phyloP scores from a whole-genome alignment of 1,139 yeast genomes.

The Yarrowia galli region DNA sequence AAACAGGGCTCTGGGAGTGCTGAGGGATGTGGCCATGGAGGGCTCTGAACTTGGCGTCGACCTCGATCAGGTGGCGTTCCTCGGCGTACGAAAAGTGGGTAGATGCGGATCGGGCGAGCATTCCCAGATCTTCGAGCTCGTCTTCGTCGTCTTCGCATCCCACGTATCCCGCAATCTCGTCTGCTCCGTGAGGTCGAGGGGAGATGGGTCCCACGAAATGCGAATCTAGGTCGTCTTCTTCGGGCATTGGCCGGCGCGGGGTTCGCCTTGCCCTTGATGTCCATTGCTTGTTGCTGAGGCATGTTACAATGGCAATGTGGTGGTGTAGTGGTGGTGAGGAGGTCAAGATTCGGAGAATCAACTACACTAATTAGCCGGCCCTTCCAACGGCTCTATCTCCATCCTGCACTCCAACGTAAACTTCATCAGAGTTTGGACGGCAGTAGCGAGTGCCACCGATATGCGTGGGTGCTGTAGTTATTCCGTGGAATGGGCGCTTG shows the following conservation, averaged over 20 bases:
- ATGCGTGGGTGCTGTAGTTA: neutral
- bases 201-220: constrained; percentile 33
- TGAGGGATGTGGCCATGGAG: constrained; percentile 47
- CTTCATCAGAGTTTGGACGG: neutral
- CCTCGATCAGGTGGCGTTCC: constrained; percentile 69
- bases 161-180: constrained; percentile 34
- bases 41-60: constrained; percentile 74
- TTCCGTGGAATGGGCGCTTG: too few relatives aligned
- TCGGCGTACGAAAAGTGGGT: constrained; percentile 66
- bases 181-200: constrained; percentile 21
- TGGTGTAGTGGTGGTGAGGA: neutral
- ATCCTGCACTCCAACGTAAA: constrained; percentile 27
- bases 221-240: constrained; percentile 22
- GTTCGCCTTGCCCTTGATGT: constrained; percentile 25
- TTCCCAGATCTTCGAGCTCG: constrained; percentile 40
- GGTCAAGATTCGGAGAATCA: constrained; percentile 3
- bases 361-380: too few relatives aligned
- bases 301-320: neutral
- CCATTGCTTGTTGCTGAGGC: constrained; percentile 13
- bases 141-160: constrained; percentile 40
- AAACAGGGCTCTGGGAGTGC: constrained; percentile 8
- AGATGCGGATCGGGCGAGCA: constrained; percentile 42
- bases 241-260: constrained; percentile 2
- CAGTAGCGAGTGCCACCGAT: neutral
- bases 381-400: constrained; percentile 15